Evolutionary conservation across 202 grass and related monocot species (phyloP), one percentile per base, ranked within the genome.

Genomic region (Miscanthus sacchariflorus): DNA sequence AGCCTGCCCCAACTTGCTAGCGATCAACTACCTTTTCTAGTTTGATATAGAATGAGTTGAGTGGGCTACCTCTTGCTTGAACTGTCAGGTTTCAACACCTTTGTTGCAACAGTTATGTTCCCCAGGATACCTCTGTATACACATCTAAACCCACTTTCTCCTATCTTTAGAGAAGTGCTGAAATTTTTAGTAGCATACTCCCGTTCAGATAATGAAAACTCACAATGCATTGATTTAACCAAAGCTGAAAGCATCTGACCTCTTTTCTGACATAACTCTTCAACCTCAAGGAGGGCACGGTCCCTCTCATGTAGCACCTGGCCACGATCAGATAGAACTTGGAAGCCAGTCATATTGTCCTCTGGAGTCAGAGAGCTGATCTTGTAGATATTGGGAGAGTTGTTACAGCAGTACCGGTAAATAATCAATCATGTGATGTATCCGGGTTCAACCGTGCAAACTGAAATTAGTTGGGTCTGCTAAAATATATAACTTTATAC

Each of bases 41-140:
- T 59, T 19, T 7, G 40, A 84, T 8, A 48, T 85, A 50, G 17
- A 77, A 58, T 12, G 14, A 80, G 70, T 86, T 4, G 8, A 77
- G 2, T 65, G 35, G 83, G 79, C 28, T 90, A 93, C 94, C 91
- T 93, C 90, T 91, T 96, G 85, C 24, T 96, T 78, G 35, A 93
- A 96, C 70, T 96, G 70, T 30, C 81, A 46, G 54, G 74, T 24
- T 88, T 88, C 85, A 96, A 73, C 56, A 93, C 81, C 82, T 93
- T 96, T 91, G 89, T 71, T 58, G 91, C 94, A 68, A 92, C 94
- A 59, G 45, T 39, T 10, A 12, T 45, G 44, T 12, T 45, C 44
- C 44, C 11, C 44, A 45, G 44, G 44, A 45, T 45, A 45, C 44
- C 11, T 45, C 44, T 45, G 44, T 45, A 45, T 45, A 12, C 44